A percentile compares a stretch with the other conserved stretches of the same genome.
phyloP scores from a whole-genome alignment of 345 rosid genomes.

The Nasturtium officinale region DNA sequence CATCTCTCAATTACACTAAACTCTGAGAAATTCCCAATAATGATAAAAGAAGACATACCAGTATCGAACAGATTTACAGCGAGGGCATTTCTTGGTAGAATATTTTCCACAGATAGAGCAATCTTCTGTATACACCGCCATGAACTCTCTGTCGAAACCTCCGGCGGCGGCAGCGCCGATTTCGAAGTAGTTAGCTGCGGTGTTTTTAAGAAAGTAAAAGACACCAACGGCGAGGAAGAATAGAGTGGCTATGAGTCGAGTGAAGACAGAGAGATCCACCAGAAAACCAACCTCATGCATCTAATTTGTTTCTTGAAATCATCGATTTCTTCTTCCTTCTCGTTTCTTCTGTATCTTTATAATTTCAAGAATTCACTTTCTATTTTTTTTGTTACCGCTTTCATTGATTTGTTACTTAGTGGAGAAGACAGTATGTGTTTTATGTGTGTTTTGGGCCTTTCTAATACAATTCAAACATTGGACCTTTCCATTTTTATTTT shows the following conservation, averaged over 20 bases:
- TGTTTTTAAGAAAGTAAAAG: conserved; percentile 61
- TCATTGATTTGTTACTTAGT: conserved; percentile 32
- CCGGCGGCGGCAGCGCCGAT: conserved; percentile 73
- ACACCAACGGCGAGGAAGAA: conserved; percentile 60
- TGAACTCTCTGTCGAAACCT: conserved; percentile 52
- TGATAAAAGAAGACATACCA: conserved; percentile 45
- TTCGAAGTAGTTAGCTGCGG: conserved; percentile 84
- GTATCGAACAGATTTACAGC: conserved; percentile 61
- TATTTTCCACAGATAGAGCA: conserved; percentile 48
- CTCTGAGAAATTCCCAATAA: neutral
- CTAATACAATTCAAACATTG: neutral
- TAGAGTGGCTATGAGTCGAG: conserved; percentile 59
- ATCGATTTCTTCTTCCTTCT: conserved; percentile 32
- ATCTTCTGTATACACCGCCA: neutral
- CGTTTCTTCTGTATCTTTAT: conserved; percentile 10
- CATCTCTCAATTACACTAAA: neutral
- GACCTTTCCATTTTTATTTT: neutral
- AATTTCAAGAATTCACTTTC: conserved; percentile 3
- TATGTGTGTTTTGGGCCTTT: conserved; percentile 38
- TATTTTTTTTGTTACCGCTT: conserved; percentile 8
- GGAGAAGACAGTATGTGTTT: conserved; percentile 33
- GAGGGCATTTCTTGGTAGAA: conserved; percentile 52
- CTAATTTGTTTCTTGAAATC: conserved; percentile 45
- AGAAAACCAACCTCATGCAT: conserved; percentile 75
- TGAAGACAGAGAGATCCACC: conserved; percentile 79